These are phyloP conservation scores for Thuidium tamariscinum DNA, from an alignment of 225 moss, liverwort and hornwort genomes.

Conservation along the genomic window DNA sequence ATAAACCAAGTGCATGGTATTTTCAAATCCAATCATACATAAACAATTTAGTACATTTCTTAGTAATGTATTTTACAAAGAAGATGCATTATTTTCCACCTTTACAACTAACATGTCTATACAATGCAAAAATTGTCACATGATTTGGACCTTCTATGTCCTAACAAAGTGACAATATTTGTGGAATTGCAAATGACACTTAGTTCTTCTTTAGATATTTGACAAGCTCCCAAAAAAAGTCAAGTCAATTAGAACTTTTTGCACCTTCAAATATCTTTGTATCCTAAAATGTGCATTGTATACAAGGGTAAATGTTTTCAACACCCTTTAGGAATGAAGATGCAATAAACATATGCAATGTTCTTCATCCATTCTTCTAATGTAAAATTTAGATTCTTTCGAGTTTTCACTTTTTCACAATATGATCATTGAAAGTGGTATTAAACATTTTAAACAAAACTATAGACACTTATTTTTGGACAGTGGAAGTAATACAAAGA, in stretches of 20 bases:
- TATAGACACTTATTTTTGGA: fast-evolving
- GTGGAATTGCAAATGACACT: too few relatives aligned
- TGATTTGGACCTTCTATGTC: neutral
- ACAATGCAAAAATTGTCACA: fast-evolving
- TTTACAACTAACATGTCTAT: neutral
- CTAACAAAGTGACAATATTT: neutral
- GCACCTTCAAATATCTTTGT: neutral
- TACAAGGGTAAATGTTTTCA: neutral
- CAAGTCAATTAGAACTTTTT: neutral
- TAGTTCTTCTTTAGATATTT: fast-evolving
- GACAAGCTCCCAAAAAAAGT: too few relatives aligned
- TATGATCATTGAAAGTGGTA: neutral
- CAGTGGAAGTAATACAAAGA: fast-evolving
- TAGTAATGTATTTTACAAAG: neutral
- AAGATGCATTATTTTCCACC: neutral
- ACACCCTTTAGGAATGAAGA: fast-evolving
- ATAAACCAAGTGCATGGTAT: neutral
- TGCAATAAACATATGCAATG: neutral
- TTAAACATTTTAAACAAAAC: neutral
- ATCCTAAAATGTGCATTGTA: fast-evolving
- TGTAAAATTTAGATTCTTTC: neutral
- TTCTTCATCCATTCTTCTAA: fast-evolving
- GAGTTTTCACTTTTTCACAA: neutral
- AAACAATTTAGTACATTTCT: neutral
- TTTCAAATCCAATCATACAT: neutral